phyloP scores from a whole-genome alignment of 23 red algal species.

The Gracilaria caudata region DNA sequence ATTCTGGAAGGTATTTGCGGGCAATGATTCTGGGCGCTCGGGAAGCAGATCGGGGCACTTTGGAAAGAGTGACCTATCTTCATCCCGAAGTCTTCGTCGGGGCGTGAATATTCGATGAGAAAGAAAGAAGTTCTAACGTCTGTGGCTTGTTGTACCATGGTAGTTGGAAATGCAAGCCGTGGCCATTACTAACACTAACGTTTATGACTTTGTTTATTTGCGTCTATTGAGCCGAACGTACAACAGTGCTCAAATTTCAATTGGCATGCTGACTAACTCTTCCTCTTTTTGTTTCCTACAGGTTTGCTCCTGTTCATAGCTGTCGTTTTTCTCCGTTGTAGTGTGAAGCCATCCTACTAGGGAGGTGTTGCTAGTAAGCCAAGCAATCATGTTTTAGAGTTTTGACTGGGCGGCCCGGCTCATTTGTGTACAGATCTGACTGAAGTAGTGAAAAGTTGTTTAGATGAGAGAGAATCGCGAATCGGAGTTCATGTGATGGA shows the following conservation, averaged over 20 bases:
- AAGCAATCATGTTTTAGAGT: not conserved
- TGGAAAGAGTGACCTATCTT: conserved; percentile 34
- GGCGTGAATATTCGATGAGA: conserved; percentile 47
- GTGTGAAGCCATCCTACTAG: not conserved
- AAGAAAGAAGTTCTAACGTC: not conserved
- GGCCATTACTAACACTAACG: not conserved
- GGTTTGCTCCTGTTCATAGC: conserved; percentile 9
- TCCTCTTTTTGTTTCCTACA: not conserved
- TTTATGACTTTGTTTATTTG: conserved; percentile 40
- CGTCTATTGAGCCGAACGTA: not conserved
- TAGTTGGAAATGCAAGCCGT: not conserved
- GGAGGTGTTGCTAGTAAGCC: not conserved
- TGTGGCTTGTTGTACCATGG: not conserved
- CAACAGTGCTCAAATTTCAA: not conserved
- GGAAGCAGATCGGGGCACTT: not conserved
- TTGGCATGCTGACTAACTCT: conserved; percentile 6
- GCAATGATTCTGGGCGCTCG: conserved; percentile 35
- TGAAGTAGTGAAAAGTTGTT: conserved; percentile 15
- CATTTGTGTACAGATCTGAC: conserved; percentile 21
- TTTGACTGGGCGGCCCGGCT: not conserved
- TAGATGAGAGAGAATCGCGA: conserved; percentile 7
- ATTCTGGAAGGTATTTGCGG: conserved; percentile 97
- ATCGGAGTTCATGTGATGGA: conserved; percentile 37
- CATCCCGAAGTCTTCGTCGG: conserved; percentile 19
- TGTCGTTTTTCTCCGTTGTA: not conserved